Conservation (phyloP, 768 basidiomycete genomes). For the Daedaleopsis sinensis region DNA sequence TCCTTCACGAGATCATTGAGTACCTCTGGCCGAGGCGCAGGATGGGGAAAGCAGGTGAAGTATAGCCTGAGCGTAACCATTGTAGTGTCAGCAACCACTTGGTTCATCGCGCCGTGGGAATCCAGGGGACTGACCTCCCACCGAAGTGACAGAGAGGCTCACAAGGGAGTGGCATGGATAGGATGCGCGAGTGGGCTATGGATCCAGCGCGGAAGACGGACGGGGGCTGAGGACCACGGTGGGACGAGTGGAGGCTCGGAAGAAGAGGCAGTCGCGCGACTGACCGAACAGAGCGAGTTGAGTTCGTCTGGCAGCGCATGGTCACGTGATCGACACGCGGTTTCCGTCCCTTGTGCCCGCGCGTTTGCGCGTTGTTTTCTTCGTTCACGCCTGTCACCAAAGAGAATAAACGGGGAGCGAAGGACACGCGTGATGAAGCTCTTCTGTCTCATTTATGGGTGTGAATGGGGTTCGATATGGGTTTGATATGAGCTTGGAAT, state of each 20-base stretch:
- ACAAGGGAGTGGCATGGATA: slow-evolving; percentile 49
- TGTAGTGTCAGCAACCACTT: slow-evolving; percentile 10
- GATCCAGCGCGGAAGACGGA: background rate
- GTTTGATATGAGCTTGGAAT: too few relatives aligned
- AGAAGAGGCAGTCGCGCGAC: slow-evolving; percentile 22
- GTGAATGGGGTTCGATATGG: too few relatives aligned
- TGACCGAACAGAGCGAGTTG: slow-evolving; percentile 22
- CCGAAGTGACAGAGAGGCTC: slow-evolving; percentile 81
- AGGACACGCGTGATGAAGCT: background rate
- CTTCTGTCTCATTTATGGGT: background rate
- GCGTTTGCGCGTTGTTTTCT: slow-evolving; percentile 15
- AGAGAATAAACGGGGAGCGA: background rate
- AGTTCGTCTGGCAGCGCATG: slow-evolving; percentile 23
- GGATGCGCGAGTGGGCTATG: background rate
- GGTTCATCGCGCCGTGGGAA: slow-evolving; percentile 6
- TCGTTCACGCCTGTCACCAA: background rate
- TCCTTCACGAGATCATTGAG: slow-evolving; percentile 65
- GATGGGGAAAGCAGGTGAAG: slow-evolving; percentile 87
- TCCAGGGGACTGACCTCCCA: slow-evolving; percentile 58
- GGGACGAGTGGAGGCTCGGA: slow-evolving; percentile 16
- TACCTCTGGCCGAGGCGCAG: slow-evolving; percentile 63
- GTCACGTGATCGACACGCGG: slow-evolving; percentile 35
- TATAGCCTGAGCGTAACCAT: slow-evolving; percentile 53
- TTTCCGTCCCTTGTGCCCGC: slow-evolving; percentile 19
- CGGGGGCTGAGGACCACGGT: slow-evolving; percentile 12